These are phyloP conservation scores for Chloridella minuta DNA, from an alignment of 352 stramenopile species.

Conservation along the genomic window DNA sequence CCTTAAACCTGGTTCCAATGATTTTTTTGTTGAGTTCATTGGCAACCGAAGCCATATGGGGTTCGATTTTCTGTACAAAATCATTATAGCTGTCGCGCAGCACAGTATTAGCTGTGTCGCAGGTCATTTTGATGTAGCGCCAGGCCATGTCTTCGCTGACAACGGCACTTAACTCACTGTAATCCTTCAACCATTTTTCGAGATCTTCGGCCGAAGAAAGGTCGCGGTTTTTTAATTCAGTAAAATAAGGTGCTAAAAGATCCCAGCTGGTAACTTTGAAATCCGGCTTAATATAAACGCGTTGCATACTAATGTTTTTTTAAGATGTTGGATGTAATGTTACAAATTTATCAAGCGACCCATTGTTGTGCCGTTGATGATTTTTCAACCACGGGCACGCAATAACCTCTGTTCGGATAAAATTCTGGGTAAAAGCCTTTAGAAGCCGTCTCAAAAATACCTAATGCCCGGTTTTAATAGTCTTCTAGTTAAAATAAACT, in stretches of 20 bases:
- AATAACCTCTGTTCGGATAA: no score
- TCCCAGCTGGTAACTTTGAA: neutral
- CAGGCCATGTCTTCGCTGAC: neutral
- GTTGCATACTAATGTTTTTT: neutral
- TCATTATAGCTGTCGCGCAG: neutral
- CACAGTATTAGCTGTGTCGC: neutral
- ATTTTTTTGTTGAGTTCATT: neutral
- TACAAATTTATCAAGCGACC: no score
- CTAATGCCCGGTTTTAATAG: no score
- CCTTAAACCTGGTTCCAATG: neutral
- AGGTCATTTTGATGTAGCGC: neutral
- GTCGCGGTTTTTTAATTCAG: neutral
- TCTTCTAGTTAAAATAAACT: no score
- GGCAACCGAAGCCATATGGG: neutral
- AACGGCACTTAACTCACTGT: neutral
- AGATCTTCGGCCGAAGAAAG: neutral
- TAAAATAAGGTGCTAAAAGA: neutral
- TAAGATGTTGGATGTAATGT: no score
- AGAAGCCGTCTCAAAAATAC: no score
- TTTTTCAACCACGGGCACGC: no score
- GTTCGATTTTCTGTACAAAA: neutral
- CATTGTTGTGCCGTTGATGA: no score
- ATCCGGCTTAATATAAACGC: neutral
- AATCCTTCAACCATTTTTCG: neutral
- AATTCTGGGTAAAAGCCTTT: no score